Base-by-base conservation (phyloP, 352 stramenopile species). In the Globisporangium sylvaticum region DNA sequence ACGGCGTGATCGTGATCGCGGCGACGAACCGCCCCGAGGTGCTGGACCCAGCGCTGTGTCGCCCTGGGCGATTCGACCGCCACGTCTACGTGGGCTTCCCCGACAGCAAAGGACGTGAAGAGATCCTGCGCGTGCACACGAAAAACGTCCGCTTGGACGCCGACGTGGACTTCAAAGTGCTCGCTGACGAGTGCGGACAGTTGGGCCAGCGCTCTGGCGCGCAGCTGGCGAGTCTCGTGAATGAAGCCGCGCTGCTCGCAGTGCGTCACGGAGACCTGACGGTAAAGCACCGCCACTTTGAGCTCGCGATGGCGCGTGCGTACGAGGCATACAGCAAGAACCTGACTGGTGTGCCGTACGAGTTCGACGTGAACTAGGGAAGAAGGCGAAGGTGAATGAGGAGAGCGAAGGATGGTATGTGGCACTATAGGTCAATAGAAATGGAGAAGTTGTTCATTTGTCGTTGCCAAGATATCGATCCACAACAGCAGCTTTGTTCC, bases 21-120 rank as follows among this genome's bases (percentile, higher is more conserved):
- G 97, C 96, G 14, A 99, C 97, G 20, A 99, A 99, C 75, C 82
- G 97, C 9, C 88, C 96, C 1, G 95, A 99, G 72, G 94, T 99
- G 70, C 81, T 99, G 22, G 97, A 99, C 75, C 80, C 91, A 27
- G 97, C 97, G 18, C 75, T 99, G n/a, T 93, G 97, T 65, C 91
- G 97, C 25, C 96, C 97, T 14, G 97, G 97, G 12, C 92, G 97
- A 65, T 98, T 99, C 67, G 97, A 99, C 68, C 89, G 96, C 25
- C 96, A 98, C 74, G 92, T 99, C 25, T 97, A 97, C 57, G 96
- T 99, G 5, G 94, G 97, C 32, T 73, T 98, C 8, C 95, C 96
- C 0, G 93, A 99, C 72, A 83, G 87, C 54, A 91, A 91, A 39
- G 95, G 95, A 9, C 90, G 96, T 29, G 89, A 94, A 25, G 84